These are phyloP conservation scores for Aspergillus neotritici DNA, from an alignment of 2,329 filamentous ascomycete genomes.

Conservation along the genomic window DNA sequence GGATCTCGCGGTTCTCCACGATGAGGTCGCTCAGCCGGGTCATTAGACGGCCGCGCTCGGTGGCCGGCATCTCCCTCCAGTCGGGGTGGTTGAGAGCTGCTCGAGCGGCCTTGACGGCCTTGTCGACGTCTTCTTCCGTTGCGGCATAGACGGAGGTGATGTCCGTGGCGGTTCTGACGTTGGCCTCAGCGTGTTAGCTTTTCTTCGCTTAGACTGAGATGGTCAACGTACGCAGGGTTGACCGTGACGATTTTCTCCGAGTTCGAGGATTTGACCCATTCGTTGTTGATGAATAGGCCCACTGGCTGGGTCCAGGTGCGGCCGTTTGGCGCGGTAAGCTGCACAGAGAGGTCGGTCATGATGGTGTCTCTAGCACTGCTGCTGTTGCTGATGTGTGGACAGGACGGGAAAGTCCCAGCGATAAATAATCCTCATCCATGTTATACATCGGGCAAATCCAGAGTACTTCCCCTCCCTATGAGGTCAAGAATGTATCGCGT, in stretches of 20 bases:
- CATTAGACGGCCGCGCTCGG: slow-evolving; percentile 20
- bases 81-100: slow-evolving; percentile 20
- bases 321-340: slow-evolving; percentile 37
- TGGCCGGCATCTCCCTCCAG: slow-evolving; percentile 21
- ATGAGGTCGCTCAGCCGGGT: slow-evolving; percentile 22
- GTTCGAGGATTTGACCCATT: slow-evolving; percentile 33
- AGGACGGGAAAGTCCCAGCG: too few relatives aligned
- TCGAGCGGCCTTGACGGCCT: slow-evolving; percentile 26
- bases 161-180: too few relatives aligned
- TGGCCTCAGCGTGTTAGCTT: too few relatives aligned
- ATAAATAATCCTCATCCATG: too few relatives aligned
- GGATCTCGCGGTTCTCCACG: slow-evolving; percentile 18
- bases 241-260: too few relatives aligned
- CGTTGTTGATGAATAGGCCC: slow-evolving; percentile 43
- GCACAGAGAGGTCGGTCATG: slow-evolving; percentile 25
- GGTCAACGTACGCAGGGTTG: too few relatives aligned
- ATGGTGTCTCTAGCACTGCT: too few relatives aligned
- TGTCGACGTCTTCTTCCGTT: slow-evolving; percentile 28
- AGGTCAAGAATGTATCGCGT: too few relatives aligned
- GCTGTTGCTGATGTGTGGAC: too few relatives aligned
- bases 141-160: slow-evolving; percentile 27
- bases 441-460: too few relatives aligned
- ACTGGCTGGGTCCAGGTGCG: slow-evolving; percentile 34
- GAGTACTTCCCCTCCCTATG: too few relatives aligned
- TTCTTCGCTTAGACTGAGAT: too few relatives aligned